Evolutionary conservation across 352 stramenopile genomes (phyloP), one percentile per base, ranked within the genome.

Genomic region (Phytophthora kernoviae): DNA sequence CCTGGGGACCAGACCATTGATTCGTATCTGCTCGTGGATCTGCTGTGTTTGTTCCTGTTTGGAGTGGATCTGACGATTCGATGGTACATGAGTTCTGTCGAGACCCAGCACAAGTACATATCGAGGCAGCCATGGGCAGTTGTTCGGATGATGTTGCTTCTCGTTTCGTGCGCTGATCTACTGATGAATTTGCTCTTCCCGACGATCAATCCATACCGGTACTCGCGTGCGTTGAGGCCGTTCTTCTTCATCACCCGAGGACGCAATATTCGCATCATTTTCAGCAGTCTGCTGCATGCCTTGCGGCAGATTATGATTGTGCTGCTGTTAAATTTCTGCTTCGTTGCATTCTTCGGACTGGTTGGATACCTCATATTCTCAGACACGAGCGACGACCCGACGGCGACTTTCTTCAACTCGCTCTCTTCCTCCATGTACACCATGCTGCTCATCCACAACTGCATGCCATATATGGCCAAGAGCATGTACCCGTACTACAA

Each of bases 401-500:
- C 36, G 24, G 81, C 84, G 11, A 77, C 73, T 41, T 92, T 77
- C 55, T 94, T 92, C 51, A 63, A 81, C 39, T 90, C 81, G 41
- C 63, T 94, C 47, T 73, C 70, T 26, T 86, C 83, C 12, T 84
- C 82, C 22, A 77, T 92, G 66, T 94, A 91, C 62, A 94, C 84
- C 15, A 91, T 94, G 80, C 70, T 92, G 36, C 56, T 94, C 14
- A 85, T 94, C 36, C 77, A 85, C 65, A 90, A 87, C 62, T 93
- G 82, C 53, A 66, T 91, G 63, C 83, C 85, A 14, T 86, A 87
- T 50, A 90, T 94, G 79, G 78, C 87, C 45, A 86, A 86, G 68
- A 87, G 73, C 53, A 91, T 94, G 78, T 88, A 90, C 36, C 82
- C 83, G 56, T 94, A 92, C 70, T 94, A 90, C 63, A 63, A 80